Evolutionary conservation across 192 early-diverging fungal genomes (phyloP).

Genomic region (Gonapodya prolifera): DNA sequence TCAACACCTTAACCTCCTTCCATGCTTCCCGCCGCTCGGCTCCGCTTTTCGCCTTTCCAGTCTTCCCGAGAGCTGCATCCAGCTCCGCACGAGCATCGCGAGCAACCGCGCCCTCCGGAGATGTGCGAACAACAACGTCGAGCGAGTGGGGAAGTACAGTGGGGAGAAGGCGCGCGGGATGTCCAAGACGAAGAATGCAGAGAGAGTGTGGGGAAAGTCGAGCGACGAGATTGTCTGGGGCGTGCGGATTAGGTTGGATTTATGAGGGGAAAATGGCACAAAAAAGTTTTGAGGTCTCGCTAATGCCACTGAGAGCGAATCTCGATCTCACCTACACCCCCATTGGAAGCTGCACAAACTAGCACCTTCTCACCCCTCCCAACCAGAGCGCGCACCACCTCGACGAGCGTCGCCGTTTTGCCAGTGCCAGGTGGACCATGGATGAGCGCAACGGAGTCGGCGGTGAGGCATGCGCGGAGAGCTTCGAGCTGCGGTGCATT

Average conservation of each 20-base stretch:
- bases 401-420: slow-evolving; percentile 80
- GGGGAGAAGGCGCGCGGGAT: slow-evolving; percentile 68
- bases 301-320: background rate
- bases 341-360: slow-evolving; percentile 84
- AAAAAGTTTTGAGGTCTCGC: background rate
- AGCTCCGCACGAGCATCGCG: slow-evolving; percentile 66
- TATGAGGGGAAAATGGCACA: background rate
- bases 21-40: slow-evolving; percentile 50
- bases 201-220: slow-evolving; percentile 48
- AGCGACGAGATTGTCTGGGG: slow-evolving; percentile 70
- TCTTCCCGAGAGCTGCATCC: slow-evolving; percentile 44
- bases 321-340: slow-evolving; percentile 52
- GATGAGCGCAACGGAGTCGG: slow-evolving; percentile 56
- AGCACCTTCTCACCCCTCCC: slow-evolving; percentile 47
- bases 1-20: slow-evolving; percentile 46
- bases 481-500: slow-evolving; percentile 64
- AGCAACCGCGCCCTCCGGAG: slow-evolving; percentile 59
- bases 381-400: slow-evolving; percentile 65
- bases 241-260: background rate
- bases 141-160: slow-evolving; percentile 53
- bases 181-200: slow-evolving; percentile 64
- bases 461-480: slow-evolving; percentile 40
- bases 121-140: slow-evolving; percentile 48
- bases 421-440: slow-evolving; percentile 71
- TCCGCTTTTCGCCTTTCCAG: slow-evolving; percentile 49